These are phyloP conservation scores for Talaromyces sp. DNA, from an alignment of 2,329 filamentous ascomycete genomes.

Conservation along the genomic window DNA sequence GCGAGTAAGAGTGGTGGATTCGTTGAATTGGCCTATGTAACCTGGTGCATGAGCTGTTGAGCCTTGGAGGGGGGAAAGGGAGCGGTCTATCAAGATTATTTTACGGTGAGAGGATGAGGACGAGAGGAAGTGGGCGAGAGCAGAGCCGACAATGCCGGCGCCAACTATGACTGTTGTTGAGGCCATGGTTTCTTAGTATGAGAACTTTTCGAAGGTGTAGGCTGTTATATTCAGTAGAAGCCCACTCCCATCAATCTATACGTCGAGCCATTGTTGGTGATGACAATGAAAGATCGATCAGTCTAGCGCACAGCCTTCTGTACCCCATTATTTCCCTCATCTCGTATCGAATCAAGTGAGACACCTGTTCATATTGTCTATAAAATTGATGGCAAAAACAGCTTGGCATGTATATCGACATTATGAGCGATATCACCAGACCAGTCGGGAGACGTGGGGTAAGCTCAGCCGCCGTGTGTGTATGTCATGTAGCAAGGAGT, in stretches of 20 bases:
- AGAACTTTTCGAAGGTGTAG: background rate
- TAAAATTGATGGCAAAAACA: background rate
- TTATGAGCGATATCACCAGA: background rate
- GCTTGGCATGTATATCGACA: background rate
- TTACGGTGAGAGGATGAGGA: slow-evolving; percentile 15
- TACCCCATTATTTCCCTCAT: background rate
- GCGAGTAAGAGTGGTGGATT: slow-evolving; percentile 29
- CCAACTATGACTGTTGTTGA: slow-evolving; percentile 21
- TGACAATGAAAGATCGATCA: background rate
- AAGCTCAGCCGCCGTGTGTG: background rate
- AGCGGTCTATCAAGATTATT: slow-evolving; percentile 29
- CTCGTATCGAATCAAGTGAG: background rate
- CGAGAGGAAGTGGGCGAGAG: slow-evolving; percentile 32
- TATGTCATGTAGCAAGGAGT: background rate
- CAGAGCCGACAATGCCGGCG: slow-evolving; percentile 35
- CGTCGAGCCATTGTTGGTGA: background rate
- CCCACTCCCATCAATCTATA: background rate
- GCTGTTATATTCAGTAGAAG: background rate
- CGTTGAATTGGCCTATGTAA: slow-evolving; percentile 36
- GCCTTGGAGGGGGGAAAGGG: slow-evolving; percentile 25
- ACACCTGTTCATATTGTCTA: background rate
- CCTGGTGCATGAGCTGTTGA: slow-evolving; percentile 36
- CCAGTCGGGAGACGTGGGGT: background rate
- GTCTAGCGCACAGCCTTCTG: background rate
- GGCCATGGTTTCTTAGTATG: background rate